Percentiles rank a stretch among this genome's conserved stretches.
Conservation (phyloP, 1,284 basidiomycete species). For the Tylopilus sp. region DNA sequence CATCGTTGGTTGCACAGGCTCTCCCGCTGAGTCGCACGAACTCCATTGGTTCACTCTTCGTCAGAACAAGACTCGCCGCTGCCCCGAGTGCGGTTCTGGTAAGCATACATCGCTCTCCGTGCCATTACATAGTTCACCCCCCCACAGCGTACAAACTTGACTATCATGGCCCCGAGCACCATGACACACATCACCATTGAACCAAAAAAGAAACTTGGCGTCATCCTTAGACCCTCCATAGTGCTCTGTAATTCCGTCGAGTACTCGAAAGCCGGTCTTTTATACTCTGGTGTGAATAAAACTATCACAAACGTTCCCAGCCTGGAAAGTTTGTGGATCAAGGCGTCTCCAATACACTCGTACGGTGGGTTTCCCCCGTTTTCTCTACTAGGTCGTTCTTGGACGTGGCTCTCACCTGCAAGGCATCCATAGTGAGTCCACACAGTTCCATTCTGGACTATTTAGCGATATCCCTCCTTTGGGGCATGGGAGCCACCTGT, state of each 20-base stretch:
- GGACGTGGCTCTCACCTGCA: too few species aligned
- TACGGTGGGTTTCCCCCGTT: background rate
- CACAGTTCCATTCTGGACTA: background rate
- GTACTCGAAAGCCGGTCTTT: constrained; percentile 3
- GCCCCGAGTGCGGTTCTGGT: constrained; percentile 91
- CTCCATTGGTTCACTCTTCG: constrained; percentile 77
- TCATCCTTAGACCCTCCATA: constrained; percentile 16
- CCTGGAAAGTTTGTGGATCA: background rate
- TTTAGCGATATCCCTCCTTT: too few species aligned
- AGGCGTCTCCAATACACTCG: background rate
- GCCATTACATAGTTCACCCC: constrained; percentile 10
- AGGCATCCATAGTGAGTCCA: too few species aligned
- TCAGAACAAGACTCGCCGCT: constrained; percentile 69
- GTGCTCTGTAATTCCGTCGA: constrained; percentile 18
- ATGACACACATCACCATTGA: constrained; percentile 41
- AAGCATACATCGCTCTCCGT: constrained; percentile 25
- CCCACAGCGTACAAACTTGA: constrained; percentile 55
- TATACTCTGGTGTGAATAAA: background rate
- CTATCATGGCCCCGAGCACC: constrained; percentile 49
- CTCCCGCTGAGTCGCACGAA: constrained; percentile 90
- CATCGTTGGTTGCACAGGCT: constrained; percentile 88
- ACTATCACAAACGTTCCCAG: background rate
- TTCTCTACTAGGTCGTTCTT: too few species aligned
- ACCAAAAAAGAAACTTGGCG: constrained; percentile 7
- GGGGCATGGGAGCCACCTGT: too few species aligned